Base-by-base conservation (phyloP, 495 filamentous ascomycete genomes). In the Bacidia rubella region DNA sequence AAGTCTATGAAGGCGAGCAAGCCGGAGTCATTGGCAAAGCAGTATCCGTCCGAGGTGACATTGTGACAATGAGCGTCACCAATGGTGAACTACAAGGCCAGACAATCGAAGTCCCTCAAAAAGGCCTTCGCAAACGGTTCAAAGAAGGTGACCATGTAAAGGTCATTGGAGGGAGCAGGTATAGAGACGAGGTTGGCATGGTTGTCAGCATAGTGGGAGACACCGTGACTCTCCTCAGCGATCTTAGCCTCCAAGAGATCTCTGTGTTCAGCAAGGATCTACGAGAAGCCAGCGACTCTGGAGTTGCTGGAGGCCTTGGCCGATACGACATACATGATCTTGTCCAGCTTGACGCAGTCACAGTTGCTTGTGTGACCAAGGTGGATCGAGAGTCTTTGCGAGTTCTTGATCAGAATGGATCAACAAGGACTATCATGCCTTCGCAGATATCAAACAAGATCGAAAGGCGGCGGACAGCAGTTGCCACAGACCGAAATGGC, bases 231-330 rank as follows among this genome's bases (percentile, higher is more conserved):
- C 68, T 99, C 49, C 68, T 97, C 25, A 93, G 83, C 49, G 93
- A 99, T 67, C 82, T 89, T 60, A 89, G 76, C 49, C 88, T 89
- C 68, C 80, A 82, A 49, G 93, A 97, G 65, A 86, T 99, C 54
- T 96, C 90, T 0, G 90, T 99, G 2, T 99, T 99, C 70, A 95
- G 90, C 68, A 95, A 94, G 61, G 93, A 99, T 66, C 72, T 99
- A 35, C 78, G 92, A 53, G 84, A 94, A 64, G 92, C 93, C 39
- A 85, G 82, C 43, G 92, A 99, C 58, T 85, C 89, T 57, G 88
- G 86, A 51, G 86, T 82, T 41, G 78, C 85, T 54, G 81, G 81
- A 10, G 79, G 82, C 44, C 75, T 87, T 22, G 86, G 87, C 15
- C 84, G 88, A 63, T 96, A 83, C 65, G 86, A 90, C 54, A 79